Evolutionary conservation across 2,329 filamentous ascomycete genomes (phyloP).

Genomic region (Beauveria asiatica): DNA sequence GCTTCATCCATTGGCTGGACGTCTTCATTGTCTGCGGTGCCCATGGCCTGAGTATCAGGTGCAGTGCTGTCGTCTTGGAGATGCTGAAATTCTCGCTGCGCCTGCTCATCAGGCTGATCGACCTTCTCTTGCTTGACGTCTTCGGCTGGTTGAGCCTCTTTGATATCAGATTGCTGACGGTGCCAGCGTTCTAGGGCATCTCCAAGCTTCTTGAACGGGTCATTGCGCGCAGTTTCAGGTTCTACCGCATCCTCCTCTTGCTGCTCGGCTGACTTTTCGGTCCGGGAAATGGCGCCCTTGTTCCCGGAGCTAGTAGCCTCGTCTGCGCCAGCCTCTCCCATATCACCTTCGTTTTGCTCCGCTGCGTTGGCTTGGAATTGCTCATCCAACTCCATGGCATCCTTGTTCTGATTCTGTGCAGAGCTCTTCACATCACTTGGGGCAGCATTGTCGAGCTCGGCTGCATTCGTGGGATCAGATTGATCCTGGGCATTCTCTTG

Average conservation of each 20-base stretch:
- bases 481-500: constrained; percentile 37
- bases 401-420: constrained; percentile 57
- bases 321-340: constrained; percentile 56
- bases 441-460: constrained; percentile 53
- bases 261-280: constrained; percentile 38
- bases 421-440: constrained; percentile 56
- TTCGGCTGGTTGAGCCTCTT: constrained; percentile 42
- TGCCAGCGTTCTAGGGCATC: constrained; percentile 92
- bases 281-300: constrained; percentile 46
- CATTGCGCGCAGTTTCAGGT: constrained; percentile 35
- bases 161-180: constrained; percentile 75
- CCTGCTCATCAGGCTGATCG: constrained; percentile 57
- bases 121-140: constrained; percentile 36
- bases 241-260: constrained; percentile 36
- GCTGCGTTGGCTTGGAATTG: constrained; percentile 51
- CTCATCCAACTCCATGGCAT: constrained; percentile 54
- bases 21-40: constrained; percentile 80
- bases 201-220: constrained; percentile 90
- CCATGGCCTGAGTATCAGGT: constrained; percentile 85
- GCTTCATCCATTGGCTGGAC: constrained; percentile 77
- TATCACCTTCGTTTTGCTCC: constrained; percentile 57
- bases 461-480: constrained; percentile 13
- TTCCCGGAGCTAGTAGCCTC: constrained; percentile 55
- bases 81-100: constrained; percentile 84
- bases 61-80: constrained; percentile 73